Evolutionary conservation across 306 rosid species (phyloP), one percentile per base, ranked within the genome.

Genomic region (Quercus gilva): DNA sequence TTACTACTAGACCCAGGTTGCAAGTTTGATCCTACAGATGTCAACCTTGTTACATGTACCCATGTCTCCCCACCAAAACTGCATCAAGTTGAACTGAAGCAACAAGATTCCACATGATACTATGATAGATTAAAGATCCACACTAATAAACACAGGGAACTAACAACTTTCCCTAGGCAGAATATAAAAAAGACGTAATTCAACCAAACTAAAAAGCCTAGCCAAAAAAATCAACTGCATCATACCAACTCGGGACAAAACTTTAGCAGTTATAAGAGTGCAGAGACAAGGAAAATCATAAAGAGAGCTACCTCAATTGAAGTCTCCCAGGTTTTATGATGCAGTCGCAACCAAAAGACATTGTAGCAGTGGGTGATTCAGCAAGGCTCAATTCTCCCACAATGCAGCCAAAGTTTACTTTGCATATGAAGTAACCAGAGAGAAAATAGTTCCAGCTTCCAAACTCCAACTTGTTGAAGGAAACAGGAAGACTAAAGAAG

Each of bases 271-370:
- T 70, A 45, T 28, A 26, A 57, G 74, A 49, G 53, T 49, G 53
- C 17, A 49, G 17, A 53, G 33, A 57, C 60, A 11, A 74, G 80
- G 59, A 69, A 77, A 78, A 79, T 57, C 79, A 64, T 82, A 60
- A 20, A 84, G 85, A 85, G 79, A 73, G 79, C 97, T 92, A 92
- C 96, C 96, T 92, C 85, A 76, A 65, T 51, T 76, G 92, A 88
- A 84, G 92, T 84, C 80, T 86, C 86, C 88, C 79, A 84, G 43
- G 86, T 85, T 80, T 77, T 57, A 53, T 4, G 79, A 71, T 26
- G 80, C 76, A 68, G 83, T 85, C 20, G 55, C 74, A 83, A 85
- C 79, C 89, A 78, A 86, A 78, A 78, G 67, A 69, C 87, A 82
- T 83, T 69, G 84, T 88, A 83, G 87, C 82, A 58, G 86, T 83